phyloP scores from a whole-genome alignment of 1,284 basidiomycete genomes.

The Rhizopogon parksii region DNA sequence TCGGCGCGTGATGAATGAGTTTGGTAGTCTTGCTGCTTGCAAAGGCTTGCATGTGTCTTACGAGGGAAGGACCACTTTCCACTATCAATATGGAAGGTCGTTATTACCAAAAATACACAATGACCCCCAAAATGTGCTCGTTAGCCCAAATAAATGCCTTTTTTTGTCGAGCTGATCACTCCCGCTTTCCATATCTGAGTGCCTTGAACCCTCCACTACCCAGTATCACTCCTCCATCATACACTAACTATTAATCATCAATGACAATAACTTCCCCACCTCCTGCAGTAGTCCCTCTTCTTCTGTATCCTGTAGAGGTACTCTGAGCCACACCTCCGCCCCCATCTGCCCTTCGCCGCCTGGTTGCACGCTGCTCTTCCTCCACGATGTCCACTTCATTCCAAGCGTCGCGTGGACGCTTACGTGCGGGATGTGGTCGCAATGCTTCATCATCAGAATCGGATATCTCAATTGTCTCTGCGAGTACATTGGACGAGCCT shows the following conservation, averaged over 20 bases:
- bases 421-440: slow-evolving; percentile 12
- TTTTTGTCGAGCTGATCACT: too few species aligned
- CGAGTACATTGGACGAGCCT: not conserved
- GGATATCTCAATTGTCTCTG: slow-evolving; percentile 40
- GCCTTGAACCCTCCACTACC: too few species aligned
- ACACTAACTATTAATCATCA: slow-evolving; percentile 28
- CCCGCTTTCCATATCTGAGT: too few species aligned
- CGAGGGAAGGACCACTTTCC: too few species aligned
- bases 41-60: too few species aligned
- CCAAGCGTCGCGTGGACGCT: slow-evolving; percentile 21
- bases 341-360: slow-evolving; percentile 13
- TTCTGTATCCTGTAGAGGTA: slow-evolving; percentile 4
- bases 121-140: too few species aligned
- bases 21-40: not conserved
- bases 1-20: not conserved
- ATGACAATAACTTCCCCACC: slow-evolving; percentile 36
- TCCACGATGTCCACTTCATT: slow-evolving; percentile 22
- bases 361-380: slow-evolving; percentile 14
- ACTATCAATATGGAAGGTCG: too few species aligned
- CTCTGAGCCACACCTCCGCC: slow-evolving; percentile 6
- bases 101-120: too few species aligned
- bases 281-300: not conserved
- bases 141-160: too few species aligned
- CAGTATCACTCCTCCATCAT: not conserved
- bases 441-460: slow-evolving; percentile 38